These are phyloP conservation scores for Metschnikowia chrysomelidarum DNA, from an alignment of 805 yeast genomes.

Conservation along the genomic window DNA sequence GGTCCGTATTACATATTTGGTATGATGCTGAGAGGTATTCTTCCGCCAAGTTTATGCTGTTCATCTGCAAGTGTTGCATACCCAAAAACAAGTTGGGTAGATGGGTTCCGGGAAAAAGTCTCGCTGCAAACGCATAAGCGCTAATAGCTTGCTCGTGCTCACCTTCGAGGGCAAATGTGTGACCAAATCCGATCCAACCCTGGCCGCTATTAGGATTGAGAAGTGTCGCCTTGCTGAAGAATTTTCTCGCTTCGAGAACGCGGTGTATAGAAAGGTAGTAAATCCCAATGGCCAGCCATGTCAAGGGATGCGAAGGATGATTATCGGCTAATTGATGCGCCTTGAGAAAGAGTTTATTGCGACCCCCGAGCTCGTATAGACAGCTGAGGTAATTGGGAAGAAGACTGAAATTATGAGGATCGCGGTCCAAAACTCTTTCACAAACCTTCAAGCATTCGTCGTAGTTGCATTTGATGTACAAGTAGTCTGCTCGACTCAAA, in stretches of 20 bases:
- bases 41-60: conserved; percentile 76
- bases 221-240: conserved; percentile 84
- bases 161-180: conserved; percentile 96
- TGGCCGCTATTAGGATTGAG: conserved; percentile 87
- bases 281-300: conserved; percentile 92
- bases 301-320: conserved; percentile 75
- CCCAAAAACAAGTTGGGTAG: conserved; percentile 88
- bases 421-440: conserved; percentile 55
- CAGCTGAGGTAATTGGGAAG: conserved; percentile 82
- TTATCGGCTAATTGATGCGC: conserved; percentile 85
- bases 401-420: conserved; percentile 67
- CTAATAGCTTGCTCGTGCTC: conserved; percentile 98
- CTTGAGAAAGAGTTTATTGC: conserved; percentile 71
- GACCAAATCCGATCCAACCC: conserved; percentile 98
- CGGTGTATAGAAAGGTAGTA: conserved; percentile 77
- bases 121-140: conserved; percentile 93
- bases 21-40: conserved; percentile 79
- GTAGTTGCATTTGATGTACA: conserved; percentile 75
- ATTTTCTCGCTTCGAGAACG: conserved; percentile 79
- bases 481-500: conserved; percentile 63
- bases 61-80: conserved; percentile 92
- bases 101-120: conserved; percentile 88
- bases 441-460: conserved; percentile 74
- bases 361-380: conserved; percentile 78
- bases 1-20: conserved; percentile 80